phyloP scores from a whole-genome alignment of 352 stramenopile species.

The Lagenidium giganteum region DNA sequence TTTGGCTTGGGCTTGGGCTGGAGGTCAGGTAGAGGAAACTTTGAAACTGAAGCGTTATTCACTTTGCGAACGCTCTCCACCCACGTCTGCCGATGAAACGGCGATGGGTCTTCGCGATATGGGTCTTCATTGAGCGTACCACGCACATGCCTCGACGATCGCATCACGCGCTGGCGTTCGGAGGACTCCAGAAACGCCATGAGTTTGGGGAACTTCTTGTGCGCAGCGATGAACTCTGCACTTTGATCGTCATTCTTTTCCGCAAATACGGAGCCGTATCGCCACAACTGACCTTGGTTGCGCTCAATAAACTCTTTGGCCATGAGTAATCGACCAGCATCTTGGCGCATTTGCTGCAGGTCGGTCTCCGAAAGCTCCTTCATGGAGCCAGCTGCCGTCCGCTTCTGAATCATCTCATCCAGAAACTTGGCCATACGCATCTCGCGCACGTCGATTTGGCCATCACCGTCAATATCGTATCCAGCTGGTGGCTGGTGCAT shows the following conservation, averaged over 20 bases:
- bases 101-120: constrained; percentile 1
- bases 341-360: constrained; percentile 39
- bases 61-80: constrained; percentile 58
- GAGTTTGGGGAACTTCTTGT: constrained; percentile 66
- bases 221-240: constrained; percentile 52
- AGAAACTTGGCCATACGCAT: constrained; percentile 64
- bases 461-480: constrained; percentile 68
- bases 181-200: constrained; percentile 54
- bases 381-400: constrained; percentile 1
- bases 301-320: constrained; percentile 67
- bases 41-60: constrained; percentile 30
- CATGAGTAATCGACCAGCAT: constrained; percentile 47
- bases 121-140: constrained; percentile 11
- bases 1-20: constrained; percentile 30
- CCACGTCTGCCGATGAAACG: constrained; percentile 37
- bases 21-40: constrained; percentile 38
- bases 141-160: constrained; percentile 48
- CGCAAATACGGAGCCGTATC: constrained; percentile 60
- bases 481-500: constrained; percentile 10
- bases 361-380: constrained; percentile 23
- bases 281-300: constrained; percentile 60
- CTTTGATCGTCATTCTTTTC: constrained; percentile 51
- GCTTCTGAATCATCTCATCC: constrained; percentile 43
- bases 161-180: constrained; percentile 53
- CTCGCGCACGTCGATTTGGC: constrained; percentile 56